Evolutionary conservation across 2,329 filamentous ascomycete species (phyloP).

Genomic region (Colletotrichum spaethianum): DNA sequence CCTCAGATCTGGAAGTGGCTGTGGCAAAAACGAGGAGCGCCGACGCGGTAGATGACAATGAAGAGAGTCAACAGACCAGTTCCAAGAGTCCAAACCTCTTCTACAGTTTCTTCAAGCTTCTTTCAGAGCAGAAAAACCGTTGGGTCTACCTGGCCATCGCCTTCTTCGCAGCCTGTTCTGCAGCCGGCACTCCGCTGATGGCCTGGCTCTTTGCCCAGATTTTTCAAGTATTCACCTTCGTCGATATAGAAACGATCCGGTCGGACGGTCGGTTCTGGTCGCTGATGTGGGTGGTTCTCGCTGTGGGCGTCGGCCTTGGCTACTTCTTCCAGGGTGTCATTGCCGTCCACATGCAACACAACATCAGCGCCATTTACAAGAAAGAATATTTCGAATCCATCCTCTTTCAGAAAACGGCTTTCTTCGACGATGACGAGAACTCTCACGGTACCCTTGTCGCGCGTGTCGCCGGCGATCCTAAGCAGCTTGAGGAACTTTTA

Average conservation of each 20-base stretch:
- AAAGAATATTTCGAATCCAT: constrained; percentile 73
- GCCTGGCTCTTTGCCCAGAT: constrained; percentile 70
- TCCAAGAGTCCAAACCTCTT: constrained; percentile 60
- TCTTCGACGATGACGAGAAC: constrained; percentile 73
- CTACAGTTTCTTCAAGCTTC: constrained; percentile 67
- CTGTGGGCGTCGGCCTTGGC: constrained; percentile 63
- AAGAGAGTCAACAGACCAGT: constrained; percentile 49
- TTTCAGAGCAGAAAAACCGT: constrained; percentile 68
- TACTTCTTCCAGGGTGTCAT: constrained; percentile 66
- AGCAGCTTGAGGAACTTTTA: constrained; percentile 73
- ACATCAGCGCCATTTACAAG: constrained; percentile 68
- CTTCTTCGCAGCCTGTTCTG: constrained; percentile 60
- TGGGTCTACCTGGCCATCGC: constrained; percentile 67
- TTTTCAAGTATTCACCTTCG: constrained; percentile 63
- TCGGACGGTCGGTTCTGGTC: constrained; percentile 72
- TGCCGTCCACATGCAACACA: constrained; percentile 61
- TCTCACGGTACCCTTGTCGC: constrained; percentile 73
- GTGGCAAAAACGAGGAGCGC: constrained; percentile 59
- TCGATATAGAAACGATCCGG: constrained; percentile 49
- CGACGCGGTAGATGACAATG: constrained; percentile 52
- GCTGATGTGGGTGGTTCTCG: constrained; percentile 75
- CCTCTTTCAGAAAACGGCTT: constrained; percentile 71
- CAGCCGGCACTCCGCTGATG: constrained; percentile 63
- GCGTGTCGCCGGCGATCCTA: constrained; percentile 69
- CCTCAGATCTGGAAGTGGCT: constrained; percentile 54